phyloP scores from a whole-genome alignment of 441 rosid species.

The Sinapis alba region DNA sequence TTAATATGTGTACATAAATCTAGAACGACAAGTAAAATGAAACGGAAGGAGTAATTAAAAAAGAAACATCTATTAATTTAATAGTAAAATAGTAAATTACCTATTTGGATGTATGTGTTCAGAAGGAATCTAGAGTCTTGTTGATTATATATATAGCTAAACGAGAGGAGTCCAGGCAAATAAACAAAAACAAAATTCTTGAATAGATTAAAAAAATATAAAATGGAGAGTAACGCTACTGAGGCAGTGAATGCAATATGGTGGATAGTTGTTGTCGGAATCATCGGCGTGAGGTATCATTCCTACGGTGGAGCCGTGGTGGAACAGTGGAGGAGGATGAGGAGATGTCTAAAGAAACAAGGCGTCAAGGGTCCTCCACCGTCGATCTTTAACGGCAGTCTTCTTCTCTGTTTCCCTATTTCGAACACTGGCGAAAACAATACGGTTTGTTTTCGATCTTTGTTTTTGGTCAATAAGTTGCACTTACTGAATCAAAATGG shows the following conservation, averaged over 20 bases:
- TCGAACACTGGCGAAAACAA: background rate
- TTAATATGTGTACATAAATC: no score
- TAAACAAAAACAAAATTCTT: background rate
- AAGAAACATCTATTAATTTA: no score
- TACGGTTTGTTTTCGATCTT: background rate
- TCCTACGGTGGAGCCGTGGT: background rate
- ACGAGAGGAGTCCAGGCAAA: background rate
- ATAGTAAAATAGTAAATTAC: background rate
- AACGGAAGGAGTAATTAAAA: no score
- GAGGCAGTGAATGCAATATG: background rate
- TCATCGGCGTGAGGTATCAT: background rate
- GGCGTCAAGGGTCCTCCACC: background rate
- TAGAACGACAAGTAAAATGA: no score
- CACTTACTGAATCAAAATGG: background rate
- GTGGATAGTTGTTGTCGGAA: background rate
- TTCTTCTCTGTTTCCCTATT: background rate
- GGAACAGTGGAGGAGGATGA: background rate
- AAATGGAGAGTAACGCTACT: background rate
- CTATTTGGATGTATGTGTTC: background rate
- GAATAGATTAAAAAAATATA: background rate
- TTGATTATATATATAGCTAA: background rate
- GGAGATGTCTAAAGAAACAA: background rate
- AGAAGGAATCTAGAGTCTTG: background rate
- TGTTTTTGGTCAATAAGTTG: background rate
- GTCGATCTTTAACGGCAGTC: background rate